Evolutionary conservation across 164 flowering plant genomes (phyloP), one percentile per base, ranked within the genome.

Genomic region (Umbellularia californica): DNA sequence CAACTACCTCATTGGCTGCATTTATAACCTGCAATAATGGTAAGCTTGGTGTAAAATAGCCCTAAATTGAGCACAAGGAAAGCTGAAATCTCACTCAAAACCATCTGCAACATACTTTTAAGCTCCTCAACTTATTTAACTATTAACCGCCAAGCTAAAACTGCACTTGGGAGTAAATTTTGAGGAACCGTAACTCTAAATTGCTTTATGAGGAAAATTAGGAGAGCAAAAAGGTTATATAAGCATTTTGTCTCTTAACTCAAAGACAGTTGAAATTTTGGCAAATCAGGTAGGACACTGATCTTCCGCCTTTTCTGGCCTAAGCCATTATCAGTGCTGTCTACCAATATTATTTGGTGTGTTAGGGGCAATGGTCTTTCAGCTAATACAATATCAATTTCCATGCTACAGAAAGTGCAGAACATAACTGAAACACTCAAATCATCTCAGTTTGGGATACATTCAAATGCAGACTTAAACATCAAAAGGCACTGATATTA

Each of bases 1-100:
- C 85, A 82, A 95, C 76, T 7, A 95, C 97, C 82, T 93, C 99
- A 82, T 92, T 82, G 60, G 98, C 97, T 63, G 99, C 96, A 79
- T 81, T 77, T 50, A 95, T 77, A 76, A 95, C 79, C 99, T 95
- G 93, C 71, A 77, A 77, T 41, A 71, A 68, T 27, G 33, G 41
- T 7, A 70, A 13, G 55, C 19, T 28, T 15, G n/a, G 33, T 19
- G 20, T 15, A n/a, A 22, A n/a, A 50, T 3, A 41, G n/a, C 15
- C 28, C 71, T 9, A 47, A 35, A 20, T 47, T 69, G 25, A 69
- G 71, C 52, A 30, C 27, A 14, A 23, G 22, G 30, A 65, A 65
- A 65, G 27, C 30, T 20, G 24, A 9, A 41, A 41, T 41, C 47
- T 1, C 47, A 41, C 47, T 41, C 47, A 7, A 41, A 41, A 41